phyloP scores from a whole-genome alignment of 768 basidiomycete genomes.

The Neoboletus subvelutipes region DNA sequence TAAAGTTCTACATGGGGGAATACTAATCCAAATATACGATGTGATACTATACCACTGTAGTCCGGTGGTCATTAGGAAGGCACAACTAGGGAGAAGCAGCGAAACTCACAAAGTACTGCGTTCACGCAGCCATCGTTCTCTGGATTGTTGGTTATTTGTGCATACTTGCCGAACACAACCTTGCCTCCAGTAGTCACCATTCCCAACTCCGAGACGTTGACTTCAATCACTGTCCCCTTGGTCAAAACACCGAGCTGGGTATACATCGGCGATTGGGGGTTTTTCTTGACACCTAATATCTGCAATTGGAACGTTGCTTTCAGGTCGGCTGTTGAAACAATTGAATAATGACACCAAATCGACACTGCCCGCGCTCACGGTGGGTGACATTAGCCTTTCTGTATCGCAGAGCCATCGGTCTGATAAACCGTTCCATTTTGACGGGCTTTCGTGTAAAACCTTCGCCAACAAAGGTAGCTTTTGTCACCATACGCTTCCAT shows the following conservation, averaged over 20 bases:
- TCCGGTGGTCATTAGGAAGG: conserved; percentile 4
- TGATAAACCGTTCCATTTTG: conserved; percentile 97
- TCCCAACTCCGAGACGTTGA: conserved; percentile 97
- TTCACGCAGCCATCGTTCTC: conserved; percentile 98
- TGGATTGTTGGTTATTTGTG: conserved; percentile 91
- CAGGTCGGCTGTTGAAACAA: conserved; percentile 66
- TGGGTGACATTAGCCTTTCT: conserved; percentile 99
- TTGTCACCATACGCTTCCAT: conserved; percentile 99
- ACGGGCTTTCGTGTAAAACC: conserved; percentile 98
- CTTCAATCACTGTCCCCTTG: conserved; percentile 97
- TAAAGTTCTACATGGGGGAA: conserved; percentile 9
- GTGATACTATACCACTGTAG: conserved; percentile 28
- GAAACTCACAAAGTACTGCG: conserved; percentile 78
- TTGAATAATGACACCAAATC: neutral
- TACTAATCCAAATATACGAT: neutral
- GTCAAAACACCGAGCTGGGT: conserved; percentile 96
- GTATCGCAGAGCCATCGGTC: conserved; percentile 96
- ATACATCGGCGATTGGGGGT: conserved; percentile 98
- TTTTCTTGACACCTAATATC: conserved; percentile 98
- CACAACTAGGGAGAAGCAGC: neutral
- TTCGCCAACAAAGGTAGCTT: conserved; percentile 98
- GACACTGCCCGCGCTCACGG: conserved; percentile 53
- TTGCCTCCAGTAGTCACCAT: conserved; percentile 98
- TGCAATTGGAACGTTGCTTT: conserved; percentile 99
- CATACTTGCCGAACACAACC: conserved; percentile 90